Base-by-base conservation (phyloP, 164 flowering plant species). In the Magnolia officinalis region DNA sequence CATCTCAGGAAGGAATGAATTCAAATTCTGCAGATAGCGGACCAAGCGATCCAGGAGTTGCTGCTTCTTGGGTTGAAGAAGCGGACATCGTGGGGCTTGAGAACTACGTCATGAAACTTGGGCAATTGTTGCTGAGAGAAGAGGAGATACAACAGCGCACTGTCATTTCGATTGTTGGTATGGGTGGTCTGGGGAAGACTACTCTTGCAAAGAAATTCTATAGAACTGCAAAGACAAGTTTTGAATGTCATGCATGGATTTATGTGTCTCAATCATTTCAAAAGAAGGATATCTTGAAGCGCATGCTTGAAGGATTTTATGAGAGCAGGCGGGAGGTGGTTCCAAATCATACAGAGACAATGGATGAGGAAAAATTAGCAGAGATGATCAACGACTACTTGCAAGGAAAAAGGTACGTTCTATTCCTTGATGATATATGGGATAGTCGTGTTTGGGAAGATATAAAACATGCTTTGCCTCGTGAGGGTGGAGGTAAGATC, bases 381-480 rank as follows among this genome's bases (percentile, higher is more conserved):
- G 31, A 65, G 20, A 65, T 1, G 5, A 50, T 74, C 21, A 2
- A 10, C 18, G 14, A 18, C 21, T 50, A 66, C 63, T 66, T 74
- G 76, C 71, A 64, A 21, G 75, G 75, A 7, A 63, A 78, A 74
- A 76, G 50, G 59, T 69, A 63, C 8, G 37, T 78, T 45, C 61
- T 81, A 8, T 77, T 84, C 9, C 29, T 84, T 31, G 86, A 84
- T 68, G 84, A 83, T 51, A 63, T 83, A 2, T 71, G 80, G 78
- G 26, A 59, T n/a, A 72, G 68, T 50, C 9, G 18, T 14, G 71
- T 11, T 11, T 74, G 70, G 76, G 63, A 65, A 2, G 61, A 10
- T 21, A 13, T 74, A 23, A 23, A 24, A 26, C 13, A 50, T 21
- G 76, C 76, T 23, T 51, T 74, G 71, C 76, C 71, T 1, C 24